Evolutionary conservation across 495 filamentous ascomycete genomes (phyloP).

Genomic region (Astrothelium subdiscretum): DNA sequence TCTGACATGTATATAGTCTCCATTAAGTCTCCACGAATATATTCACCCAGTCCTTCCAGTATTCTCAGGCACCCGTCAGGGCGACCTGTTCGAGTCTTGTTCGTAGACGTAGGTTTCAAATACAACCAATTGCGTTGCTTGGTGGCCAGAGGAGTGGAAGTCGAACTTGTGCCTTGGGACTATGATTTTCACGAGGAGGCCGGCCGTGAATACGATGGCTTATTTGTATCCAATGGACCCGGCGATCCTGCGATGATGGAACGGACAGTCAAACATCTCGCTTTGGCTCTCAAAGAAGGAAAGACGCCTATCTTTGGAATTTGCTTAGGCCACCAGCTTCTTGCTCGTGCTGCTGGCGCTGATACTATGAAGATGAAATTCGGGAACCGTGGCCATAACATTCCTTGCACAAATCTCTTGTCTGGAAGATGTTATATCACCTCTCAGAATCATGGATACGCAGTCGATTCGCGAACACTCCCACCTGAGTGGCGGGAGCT

Average conservation of each 20-base stretch:
- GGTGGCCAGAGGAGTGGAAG: constrained; percentile 81
- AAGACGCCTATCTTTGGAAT: constrained; percentile 90
- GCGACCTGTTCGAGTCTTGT: constrained; percentile 71
- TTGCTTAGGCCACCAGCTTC: constrained; percentile 89
- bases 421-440: constrained; percentile 97
- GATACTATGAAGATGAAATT: constrained; percentile 94
- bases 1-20: constrained; percentile 51
- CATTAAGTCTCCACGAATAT: constrained; percentile 68
- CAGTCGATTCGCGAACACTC: constrained; percentile 68
- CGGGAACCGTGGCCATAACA: constrained; percentile 96
- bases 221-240: constrained; percentile 95
- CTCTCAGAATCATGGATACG: constrained; percentile 94
- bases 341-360: constrained; percentile 82
- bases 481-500: constrained; percentile 77
- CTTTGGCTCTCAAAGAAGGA: constrained; percentile 57
- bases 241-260: constrained; percentile 83
- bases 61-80: constrained; percentile 78
- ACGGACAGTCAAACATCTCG: constrained; percentile 62
- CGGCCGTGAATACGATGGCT: constrained; percentile 77
- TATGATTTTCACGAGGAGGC: constrained; percentile 71
- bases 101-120: constrained; percentile 93
- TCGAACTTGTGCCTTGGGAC: constrained; percentile 89
- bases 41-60: constrained; percentile 51
- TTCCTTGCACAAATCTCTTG: constrained; percentile 88
- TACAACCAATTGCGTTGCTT: constrained; percentile 94